phyloP scores from a whole-genome alignment of 1,284 basidiomycete species.

The Pascua guehoae region DNA sequence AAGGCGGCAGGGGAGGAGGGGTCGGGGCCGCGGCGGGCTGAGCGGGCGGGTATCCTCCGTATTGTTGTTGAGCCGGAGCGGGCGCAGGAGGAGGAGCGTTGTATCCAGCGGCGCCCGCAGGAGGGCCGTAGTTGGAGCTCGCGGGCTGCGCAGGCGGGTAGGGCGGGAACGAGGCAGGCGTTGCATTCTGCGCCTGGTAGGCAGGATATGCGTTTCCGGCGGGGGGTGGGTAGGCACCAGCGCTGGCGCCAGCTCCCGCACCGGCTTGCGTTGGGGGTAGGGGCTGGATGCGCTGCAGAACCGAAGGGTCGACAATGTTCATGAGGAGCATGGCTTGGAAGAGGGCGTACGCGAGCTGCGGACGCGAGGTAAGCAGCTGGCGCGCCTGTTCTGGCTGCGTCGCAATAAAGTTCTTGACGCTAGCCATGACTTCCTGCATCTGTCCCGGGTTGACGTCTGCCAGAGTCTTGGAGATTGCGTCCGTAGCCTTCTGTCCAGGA shows the following conservation, averaged over 20 bases:
- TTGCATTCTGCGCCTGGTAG: constrained; percentile 43
- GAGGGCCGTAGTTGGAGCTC: constrained; percentile 39
- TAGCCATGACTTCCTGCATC: constrained; percentile 89
- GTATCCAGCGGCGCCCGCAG: constrained; percentile 13
- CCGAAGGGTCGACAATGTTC: constrained; percentile 85
- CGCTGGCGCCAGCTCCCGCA: constrained; percentile 15
- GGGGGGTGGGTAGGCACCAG: constrained; percentile 28
- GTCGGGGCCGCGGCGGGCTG: constrained; percentile 25
- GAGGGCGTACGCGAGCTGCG: constrained; percentile 91
- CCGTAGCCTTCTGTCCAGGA: constrained; percentile 71
- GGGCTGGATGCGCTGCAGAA: constrained; percentile 50
- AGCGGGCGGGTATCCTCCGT: constrained; percentile 17
- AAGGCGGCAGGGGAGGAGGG: constrained; percentile 31
- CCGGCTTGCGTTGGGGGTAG: constrained; percentile 33
- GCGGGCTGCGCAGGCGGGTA: constrained; percentile 13
- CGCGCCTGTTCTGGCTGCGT: constrained; percentile 87
- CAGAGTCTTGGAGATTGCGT: constrained; percentile 82
- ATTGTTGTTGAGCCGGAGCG: constrained; percentile 46
- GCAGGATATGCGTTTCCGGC: constrained; percentile 15
- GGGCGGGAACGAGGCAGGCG: constrained; percentile 26
- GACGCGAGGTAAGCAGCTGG: constrained; percentile 72
- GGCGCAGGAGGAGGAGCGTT: constrained; percentile 30
- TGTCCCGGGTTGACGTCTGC: constrained; percentile 79
- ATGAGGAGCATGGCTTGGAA: constrained; percentile 93
- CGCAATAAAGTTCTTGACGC: constrained; percentile 88